Conservation (phyloP, 441 rosid species). For the Mallotus repandus region DNA sequence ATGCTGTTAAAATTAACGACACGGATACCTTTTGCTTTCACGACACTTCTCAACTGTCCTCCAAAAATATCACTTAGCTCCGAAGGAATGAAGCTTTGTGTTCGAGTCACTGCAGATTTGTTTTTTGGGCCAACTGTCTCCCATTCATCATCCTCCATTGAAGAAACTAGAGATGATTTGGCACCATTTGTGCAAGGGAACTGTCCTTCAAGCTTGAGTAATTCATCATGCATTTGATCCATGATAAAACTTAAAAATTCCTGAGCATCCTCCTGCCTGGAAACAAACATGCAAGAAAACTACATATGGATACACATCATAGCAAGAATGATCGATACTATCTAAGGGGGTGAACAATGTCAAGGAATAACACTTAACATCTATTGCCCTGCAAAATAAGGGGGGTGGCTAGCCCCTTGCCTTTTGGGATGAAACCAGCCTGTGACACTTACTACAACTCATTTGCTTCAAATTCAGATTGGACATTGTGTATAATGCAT, state of each 20-base stretch:
- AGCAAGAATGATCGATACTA: not conserved
- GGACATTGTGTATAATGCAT: not conserved
- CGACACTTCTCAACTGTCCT: constrained; percentile 77
- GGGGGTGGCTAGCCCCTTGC: not conserved
- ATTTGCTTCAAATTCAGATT: not conserved
- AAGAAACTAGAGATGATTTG: constrained; percentile 53
- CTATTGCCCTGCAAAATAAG: not conserved
- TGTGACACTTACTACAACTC: not conserved
- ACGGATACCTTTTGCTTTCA: constrained; percentile 71
- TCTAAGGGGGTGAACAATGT: not conserved
- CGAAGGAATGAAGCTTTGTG: constrained; percentile 76
- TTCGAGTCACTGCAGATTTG: constrained; percentile 90
- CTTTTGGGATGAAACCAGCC: not conserved
- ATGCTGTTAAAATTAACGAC: not conserved
- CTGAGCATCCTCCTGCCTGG: constrained; percentile 99
- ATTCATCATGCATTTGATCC: constrained; percentile 91
- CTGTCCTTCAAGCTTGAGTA: constrained; percentile 68
- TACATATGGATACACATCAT: not conserved
- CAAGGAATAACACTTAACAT: not conserved
- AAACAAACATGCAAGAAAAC: constrained; percentile 21
- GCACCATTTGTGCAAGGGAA: constrained; percentile 32
- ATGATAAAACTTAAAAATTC: constrained; percentile 88
- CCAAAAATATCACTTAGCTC: constrained; percentile 86
- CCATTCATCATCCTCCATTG: constrained; percentile 91
- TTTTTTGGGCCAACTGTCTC: constrained; percentile 98